Evolutionary conservation across 495 filamentous ascomycete genomes (phyloP), one percentile per base, ranked within the genome.

Genomic region (Neurospora pannonica): DNA sequence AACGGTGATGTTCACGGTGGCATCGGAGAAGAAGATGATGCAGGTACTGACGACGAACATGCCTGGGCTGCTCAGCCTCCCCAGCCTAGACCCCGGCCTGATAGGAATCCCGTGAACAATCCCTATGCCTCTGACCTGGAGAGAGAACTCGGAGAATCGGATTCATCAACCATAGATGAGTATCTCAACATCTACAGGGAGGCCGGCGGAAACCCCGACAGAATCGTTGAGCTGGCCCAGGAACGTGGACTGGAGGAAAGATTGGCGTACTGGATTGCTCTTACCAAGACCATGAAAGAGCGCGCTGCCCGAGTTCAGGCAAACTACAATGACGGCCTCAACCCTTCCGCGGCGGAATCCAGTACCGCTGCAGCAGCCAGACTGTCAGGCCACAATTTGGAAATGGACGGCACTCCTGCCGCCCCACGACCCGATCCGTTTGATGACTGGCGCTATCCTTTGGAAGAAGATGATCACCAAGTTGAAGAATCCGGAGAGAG

Each of bases 171-270:
- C 69, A 85, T 79, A 70, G 85, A 76, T 72, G 87, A 78, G 79
- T 87, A 78, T 83, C 86, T 84, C 80, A 83, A 76, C 76, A 89
- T 82, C 43, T 92, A 79, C 81, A 74, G 82, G 82, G 84, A 83
- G 75, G 86, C 88, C 1, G 83, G 87, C 43, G 89, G 91, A 15
- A 85, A 92, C 75, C 87, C 87, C 0, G 83, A 88, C 19, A 85
- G 87, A 75, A 88, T 93, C 24, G 75, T 90, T 8, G 81, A 84
- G 48, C 89, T 93, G 15, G 90, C 92, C 70, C 85, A 86, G 36
- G 86, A 90, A 38, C 90, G 92, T 76, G 85, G 86, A 36, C 85
- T 86, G 15, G 83, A 87, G 48, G 87, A 87, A 17, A 86, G 88
- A 70, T 82, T 93, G 54, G 83, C 84, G 34, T 86, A 86, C 72